These are phyloP conservation scores for Saccharomycopsis microspora DNA, from an alignment of 805 yeast genomes.

Conservation along the genomic window DNA sequence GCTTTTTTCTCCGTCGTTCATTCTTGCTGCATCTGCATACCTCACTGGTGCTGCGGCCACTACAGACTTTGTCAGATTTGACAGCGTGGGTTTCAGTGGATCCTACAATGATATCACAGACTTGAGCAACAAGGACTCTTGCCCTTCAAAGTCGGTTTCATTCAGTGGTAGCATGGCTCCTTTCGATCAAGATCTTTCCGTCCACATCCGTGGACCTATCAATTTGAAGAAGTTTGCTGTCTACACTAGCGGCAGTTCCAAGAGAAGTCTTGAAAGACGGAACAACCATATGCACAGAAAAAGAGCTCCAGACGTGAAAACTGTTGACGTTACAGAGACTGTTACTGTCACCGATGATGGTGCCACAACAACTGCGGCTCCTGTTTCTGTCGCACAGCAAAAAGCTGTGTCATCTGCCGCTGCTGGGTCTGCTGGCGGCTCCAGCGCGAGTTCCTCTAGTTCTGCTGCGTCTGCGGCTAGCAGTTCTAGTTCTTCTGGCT, in stretches of 20 bases:
- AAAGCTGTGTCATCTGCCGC: conserved; percentile 16
- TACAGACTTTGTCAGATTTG: conserved; percentile 51
- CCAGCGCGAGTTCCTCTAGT: conserved; percentile 20
- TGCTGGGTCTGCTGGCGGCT: conserved; percentile 19
- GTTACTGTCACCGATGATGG: conserved; percentile 58
- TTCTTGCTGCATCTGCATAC: conserved; percentile 17
- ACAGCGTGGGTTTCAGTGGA: conserved; percentile 77
- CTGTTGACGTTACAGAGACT: conserved; percentile 68
- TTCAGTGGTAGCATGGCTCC: conserved; percentile 73
- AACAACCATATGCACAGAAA: conserved; percentile 39
- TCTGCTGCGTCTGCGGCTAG: conserved; percentile 16
- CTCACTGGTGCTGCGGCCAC: conserved; percentile 39
- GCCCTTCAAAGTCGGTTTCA: conserved; percentile 44
- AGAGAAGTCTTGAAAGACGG: conserved; percentile 29
- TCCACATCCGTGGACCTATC: conserved; percentile 87
- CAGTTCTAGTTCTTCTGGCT: conserved; percentile 16
- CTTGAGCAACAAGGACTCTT: conserved; percentile 67
- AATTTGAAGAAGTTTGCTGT: conserved; percentile 79
- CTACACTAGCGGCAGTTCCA: conserved; percentile 42
- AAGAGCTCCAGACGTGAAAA: conserved; percentile 50
- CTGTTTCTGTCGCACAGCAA: conserved; percentile 13
- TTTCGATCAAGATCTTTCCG: conserved; percentile 74
- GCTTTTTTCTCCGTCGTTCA: conserved; percentile 3
- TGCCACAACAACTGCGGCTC: conserved; percentile 20
- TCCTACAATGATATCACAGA: conserved; percentile 66